Evolutionary conservation across 2,329 filamentous ascomycete species (phyloP).

Genomic region (Chaetomium sp.): DNA sequence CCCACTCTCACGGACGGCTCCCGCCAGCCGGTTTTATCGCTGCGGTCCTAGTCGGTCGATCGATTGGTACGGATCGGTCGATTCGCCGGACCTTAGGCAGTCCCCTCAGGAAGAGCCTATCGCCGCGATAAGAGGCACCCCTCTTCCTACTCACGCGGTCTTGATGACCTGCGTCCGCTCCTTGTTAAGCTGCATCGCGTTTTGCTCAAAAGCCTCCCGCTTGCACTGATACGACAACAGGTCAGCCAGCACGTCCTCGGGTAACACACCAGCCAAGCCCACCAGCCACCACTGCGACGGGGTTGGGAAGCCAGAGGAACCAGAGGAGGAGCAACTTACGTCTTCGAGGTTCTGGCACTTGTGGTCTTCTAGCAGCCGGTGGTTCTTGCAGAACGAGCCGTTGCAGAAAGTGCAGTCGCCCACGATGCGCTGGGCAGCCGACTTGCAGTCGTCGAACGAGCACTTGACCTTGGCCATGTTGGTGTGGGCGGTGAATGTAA

Average conservation of each 20-base stretch:
- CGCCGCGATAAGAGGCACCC: too few species aligned
- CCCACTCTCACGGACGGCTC: too few species aligned
- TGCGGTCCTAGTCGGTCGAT: neutral
- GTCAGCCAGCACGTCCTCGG: constrained; percentile 34
- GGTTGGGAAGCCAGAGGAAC: neutral
- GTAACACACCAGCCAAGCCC: constrained; percentile 27
- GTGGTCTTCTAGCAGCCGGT: constrained; percentile 89
- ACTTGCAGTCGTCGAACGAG: constrained; percentile 82
- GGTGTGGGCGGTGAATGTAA: constrained; percentile 9
- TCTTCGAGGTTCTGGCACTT: constrained; percentile 89
- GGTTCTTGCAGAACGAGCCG: constrained; percentile 91
- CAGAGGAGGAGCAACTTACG: constrained; percentile 41
- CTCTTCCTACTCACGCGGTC: constrained; percentile 53
- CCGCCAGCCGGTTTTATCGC: too few species aligned
- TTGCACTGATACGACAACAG: constrained; percentile 60
- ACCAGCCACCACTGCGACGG: constrained; percentile 24
- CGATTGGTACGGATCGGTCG: too few species aligned
- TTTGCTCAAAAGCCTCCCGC: constrained; percentile 91
- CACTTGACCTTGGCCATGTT: constrained; percentile 71
- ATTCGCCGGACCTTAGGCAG: too few species aligned
- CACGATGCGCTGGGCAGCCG: constrained; percentile 83
- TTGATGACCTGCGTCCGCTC: constrained; percentile 93
- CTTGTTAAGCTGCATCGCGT: constrained; percentile 83
- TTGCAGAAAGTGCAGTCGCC: constrained; percentile 95
- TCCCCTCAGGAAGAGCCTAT: too few species aligned